Evolutionary conservation across 164 flowering plant species (phyloP).

Genomic region (Houttuynia cordata): DNA sequence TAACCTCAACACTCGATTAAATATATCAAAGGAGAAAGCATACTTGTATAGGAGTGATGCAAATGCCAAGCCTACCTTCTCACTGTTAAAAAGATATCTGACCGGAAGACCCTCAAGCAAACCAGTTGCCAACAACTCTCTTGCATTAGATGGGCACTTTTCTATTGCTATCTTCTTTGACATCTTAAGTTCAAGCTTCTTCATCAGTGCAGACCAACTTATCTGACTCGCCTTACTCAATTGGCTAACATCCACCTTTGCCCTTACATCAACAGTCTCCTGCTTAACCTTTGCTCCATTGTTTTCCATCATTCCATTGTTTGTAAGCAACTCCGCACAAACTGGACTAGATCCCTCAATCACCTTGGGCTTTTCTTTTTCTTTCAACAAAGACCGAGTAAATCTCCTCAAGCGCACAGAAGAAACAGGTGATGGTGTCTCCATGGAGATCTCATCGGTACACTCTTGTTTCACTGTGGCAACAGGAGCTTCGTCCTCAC

Average conservation of each 20-base stretch:
- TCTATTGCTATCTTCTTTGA: conserved; percentile 22
- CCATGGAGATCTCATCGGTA: neutral
- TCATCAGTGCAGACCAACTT: conserved; percentile 2
- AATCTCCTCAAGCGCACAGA: conserved; percentile 2
- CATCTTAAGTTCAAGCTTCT: conserved; percentile 23
- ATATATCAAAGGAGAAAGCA: neutral
- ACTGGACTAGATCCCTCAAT: neutral
- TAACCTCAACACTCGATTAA: neutral
- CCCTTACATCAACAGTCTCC: conserved; percentile 1
- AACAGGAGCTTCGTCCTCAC: neutral
- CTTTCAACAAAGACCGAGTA: conserved; percentile 8
- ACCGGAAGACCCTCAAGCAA: conserved; percentile 60
- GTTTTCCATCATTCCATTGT: neutral
- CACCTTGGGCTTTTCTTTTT: neutral
- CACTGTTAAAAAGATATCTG: conserved; percentile 15
- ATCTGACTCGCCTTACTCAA: conserved; percentile 2
- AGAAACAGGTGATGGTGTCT: neutral
- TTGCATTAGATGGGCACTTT: conserved; percentile 31
- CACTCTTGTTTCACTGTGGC: neutral
- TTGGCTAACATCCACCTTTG: conserved; percentile 1
- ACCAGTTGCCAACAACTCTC: conserved; percentile 55
- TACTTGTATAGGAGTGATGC: too few relatives aligned
- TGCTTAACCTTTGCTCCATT: neutral
- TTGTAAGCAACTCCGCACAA: neutral
- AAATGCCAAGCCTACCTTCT: too few relatives aligned